Evolutionary conservation across 2,329 filamentous ascomycete genomes (phyloP).

Genomic region (Aspergillus cejpii): DNA sequence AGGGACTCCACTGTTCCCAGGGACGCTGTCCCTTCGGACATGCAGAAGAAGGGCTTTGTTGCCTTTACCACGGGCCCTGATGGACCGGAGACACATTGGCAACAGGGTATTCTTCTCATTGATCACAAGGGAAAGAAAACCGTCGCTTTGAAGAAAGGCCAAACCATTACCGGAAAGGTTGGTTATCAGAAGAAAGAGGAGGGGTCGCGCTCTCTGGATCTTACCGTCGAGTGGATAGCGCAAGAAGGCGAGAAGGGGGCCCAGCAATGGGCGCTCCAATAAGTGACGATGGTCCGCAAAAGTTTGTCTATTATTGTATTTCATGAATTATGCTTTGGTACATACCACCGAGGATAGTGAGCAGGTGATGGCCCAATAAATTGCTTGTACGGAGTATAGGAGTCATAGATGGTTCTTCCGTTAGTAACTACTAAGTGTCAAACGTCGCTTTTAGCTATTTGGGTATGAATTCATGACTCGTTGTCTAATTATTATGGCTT

Average conservation of each 20-base stretch:
- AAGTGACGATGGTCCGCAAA: constrained; percentile 10
- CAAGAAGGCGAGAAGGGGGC: constrained; percentile 37
- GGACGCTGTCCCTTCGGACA: constrained; percentile 54
- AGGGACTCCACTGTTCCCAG: constrained; percentile 45
- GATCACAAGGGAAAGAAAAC: constrained; percentile 50
- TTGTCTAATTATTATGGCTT: neutral
- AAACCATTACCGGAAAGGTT: constrained; percentile 59
- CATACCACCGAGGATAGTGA: neutral
- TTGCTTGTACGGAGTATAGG: neutral
- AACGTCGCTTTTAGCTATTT: neutral
- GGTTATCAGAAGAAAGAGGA: constrained; percentile 63
- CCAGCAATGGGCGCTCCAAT: constrained; percentile 41
- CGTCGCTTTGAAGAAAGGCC: constrained; percentile 47
- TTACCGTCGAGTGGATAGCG: constrained; percentile 57
- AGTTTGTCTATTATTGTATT: constrained; percentile 11
- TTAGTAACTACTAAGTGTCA: neutral
- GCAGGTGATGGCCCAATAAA: neutral
- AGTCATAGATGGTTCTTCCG: neutral
- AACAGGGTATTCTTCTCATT: constrained; percentile 69
- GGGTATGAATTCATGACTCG: neutral
- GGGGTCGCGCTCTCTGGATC: constrained; percentile 61
- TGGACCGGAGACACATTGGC: constrained; percentile 79
- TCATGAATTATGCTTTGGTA: constrained; percentile 5
- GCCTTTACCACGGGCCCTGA: constrained; percentile 82
- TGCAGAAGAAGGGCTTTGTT: constrained; percentile 58